Conservation (phyloP, 139 green algal genomes). For the Monoraphidium neglectum region DNA sequence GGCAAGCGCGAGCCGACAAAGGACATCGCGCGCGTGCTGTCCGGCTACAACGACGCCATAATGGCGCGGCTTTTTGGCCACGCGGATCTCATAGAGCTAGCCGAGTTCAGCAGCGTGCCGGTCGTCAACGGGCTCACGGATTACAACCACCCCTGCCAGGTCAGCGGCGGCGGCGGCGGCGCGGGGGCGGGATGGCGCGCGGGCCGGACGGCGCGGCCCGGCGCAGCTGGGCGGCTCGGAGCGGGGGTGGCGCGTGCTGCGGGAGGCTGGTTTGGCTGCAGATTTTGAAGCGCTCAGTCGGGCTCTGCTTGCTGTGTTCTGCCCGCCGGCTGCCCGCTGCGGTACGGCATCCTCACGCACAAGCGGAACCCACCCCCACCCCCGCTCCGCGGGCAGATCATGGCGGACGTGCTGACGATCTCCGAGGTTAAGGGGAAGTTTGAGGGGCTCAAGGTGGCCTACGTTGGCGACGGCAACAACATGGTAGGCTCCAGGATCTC, state of each 20-base stretch:
- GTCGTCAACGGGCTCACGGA: slow-evolving; percentile 99
- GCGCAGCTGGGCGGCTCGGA: too few relatives aligned
- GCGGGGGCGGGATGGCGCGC: too few relatives aligned
- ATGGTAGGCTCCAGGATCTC: too few relatives aligned
- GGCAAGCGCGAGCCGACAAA: slow-evolving; percentile 95
- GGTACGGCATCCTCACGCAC: too few relatives aligned
- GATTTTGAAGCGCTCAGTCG: too few relatives aligned
- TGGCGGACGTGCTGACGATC: slow-evolving; percentile 97
- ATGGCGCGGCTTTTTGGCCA: slow-evolving; percentile 99
- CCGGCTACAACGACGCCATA: slow-evolving; percentile 97
- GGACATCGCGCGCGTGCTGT: slow-evolving; percentile 93
- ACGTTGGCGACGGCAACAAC: slow-evolving; percentile 99
- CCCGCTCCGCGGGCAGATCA: slow-evolving; percentile 80
- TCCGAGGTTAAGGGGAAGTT: slow-evolving; percentile 80
- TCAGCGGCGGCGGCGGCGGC: not conserved
- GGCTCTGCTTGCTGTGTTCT: too few relatives aligned
- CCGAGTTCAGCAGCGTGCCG: slow-evolving; percentile 66
- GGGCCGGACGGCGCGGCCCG: too few relatives aligned
- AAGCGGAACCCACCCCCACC: too few relatives aligned
- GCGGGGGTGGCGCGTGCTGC: too few relatives aligned
- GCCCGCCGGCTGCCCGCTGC: too few relatives aligned
- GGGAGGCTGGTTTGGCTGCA: too few relatives aligned
- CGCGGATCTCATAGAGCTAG: slow-evolving; percentile 92
- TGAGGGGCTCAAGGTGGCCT: slow-evolving; percentile 89
- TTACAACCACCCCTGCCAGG: slow-evolving; percentile 99